Base-by-base conservation (phyloP, 2,329 filamentous ascomycete species). In the Stenocarpella maydis region DNA sequence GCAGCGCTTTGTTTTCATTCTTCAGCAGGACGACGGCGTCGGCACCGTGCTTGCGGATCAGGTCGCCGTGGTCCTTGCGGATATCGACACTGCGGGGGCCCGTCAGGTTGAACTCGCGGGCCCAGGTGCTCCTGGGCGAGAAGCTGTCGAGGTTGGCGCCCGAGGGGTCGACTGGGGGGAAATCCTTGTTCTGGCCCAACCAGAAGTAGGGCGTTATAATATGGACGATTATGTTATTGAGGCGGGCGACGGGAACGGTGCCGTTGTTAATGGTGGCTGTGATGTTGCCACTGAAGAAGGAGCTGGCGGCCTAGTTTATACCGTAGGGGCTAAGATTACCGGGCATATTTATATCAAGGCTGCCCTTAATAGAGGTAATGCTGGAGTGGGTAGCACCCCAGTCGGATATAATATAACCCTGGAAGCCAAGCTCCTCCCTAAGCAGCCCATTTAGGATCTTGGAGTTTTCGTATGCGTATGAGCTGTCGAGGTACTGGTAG, bases 371-470 rank as follows among this genome's bases (percentile, higher is more conserved):
- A 14, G 55, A 47, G 24, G 31, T 24, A n/a, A 39, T 87, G 70
- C 92, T 92, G 26, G 88, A 88, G 79, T 95, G 91, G 75, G 94
- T 91, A 3, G 91, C 93, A 73, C 86, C 83, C 93, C 93, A 95
- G 78, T 96, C 93, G 65, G 78, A 83, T 77, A 86, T 79, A 34
- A 84, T 77, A 67, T 82, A 83, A 15, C 82, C 92, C 84, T 77
- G 90, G 84, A 95, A 95, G 19, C 91, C 92, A 17, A 96, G 84
- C 77, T 94, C 90, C 12, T 84, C 80, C 79, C 93, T 93, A 17
- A 93, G 81, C 4, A 93, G 76, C 54, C 85, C 84, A 75, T 91
- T 90, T 64, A 92, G 76, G 6, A 83, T 78, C 58, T 86, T 81
- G 70, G 86, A 85, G 78, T 90, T 92, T 76, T 90, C 86, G 77